Evolutionary conservation across 2,329 filamentous ascomycete genomes (phyloP), one percentile per base, ranked within the genome.

Genomic region (Coniochaeta sp.): DNA sequence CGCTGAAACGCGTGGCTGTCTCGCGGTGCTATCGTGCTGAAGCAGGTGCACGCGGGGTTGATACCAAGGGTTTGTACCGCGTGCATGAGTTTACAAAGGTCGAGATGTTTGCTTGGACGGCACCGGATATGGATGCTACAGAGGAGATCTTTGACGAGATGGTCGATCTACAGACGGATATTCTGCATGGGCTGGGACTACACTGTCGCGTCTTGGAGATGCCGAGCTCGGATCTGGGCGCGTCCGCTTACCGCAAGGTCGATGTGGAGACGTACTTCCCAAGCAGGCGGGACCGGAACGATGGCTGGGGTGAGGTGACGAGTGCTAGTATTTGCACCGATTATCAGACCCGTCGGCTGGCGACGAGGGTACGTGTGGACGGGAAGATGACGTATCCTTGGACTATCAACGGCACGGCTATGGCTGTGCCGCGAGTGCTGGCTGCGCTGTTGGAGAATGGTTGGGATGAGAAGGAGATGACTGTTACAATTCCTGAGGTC

Each of bases 11-110:
- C 19, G 91, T 96, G 3, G 95, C 90, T 17, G 86, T 90, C 1
- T 96, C 91, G 60, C 83, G 95, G n/a, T 96, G 93, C 79, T 99
- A 96, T 75, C 89, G 95, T 58, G 95, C 95, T 52, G 95, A 99
- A 76, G 95, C 95, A 0, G 95, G 95, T 34, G 90, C 92, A 0
- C 83, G 93, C 43, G 95, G 95, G 33, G 87, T 89, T 26, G 91
- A 95, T 67, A 96, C 93, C 1, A 97, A 96, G 76, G 95, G 95
- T 6, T 78, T 99, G 1, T 99, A 98, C 76, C 89, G 95, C 31
- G 95, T 99, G 3, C 95, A 99, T 75, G 95, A 99, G 75, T 99
- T 99, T 75, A 96, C 92, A 31, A 99, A 99, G 73, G 93, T 99
- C 0, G 95, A 99, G 74, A 87, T 99, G 80, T 98, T 99, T 71